A percentile compares a stretch with the other conserved stretches of the same genome.
Evolutionary conservation across 202 grass and related monocot species (phyloP).

Genomic region (Panicum virgatum): DNA sequence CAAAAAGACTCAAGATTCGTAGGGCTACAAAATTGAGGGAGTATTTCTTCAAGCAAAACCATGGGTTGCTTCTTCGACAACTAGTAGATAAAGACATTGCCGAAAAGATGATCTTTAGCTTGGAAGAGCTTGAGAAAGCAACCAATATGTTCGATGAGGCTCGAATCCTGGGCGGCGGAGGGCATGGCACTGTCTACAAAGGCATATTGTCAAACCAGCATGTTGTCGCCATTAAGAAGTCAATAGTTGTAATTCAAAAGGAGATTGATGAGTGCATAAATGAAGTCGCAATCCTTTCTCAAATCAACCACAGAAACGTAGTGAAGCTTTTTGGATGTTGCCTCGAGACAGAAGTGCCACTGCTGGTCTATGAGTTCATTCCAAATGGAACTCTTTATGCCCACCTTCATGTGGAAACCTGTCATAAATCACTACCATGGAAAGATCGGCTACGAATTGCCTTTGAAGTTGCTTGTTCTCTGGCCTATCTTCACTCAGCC

Average conservation of each 20-base stretch:
- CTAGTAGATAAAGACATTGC: slow-evolving; percentile 48
- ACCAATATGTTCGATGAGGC: slow-evolving; percentile 55
- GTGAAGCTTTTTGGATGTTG: slow-evolving; percentile 73
- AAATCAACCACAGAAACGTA: slow-evolving; percentile 66
- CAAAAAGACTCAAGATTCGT: slow-evolving; percentile 17
- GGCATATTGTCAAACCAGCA: slow-evolving; percentile 61
- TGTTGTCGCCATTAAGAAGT: slow-evolving; percentile 64
- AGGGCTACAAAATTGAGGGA: slow-evolving; percentile 17
- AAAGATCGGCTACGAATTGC: slow-evolving; percentile 51
- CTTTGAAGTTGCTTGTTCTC: slow-evolving; percentile 41
- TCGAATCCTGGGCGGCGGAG: slow-evolving; percentile 53
- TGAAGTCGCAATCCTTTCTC: slow-evolving; percentile 66
- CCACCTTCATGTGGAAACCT: slow-evolving; percentile 26
- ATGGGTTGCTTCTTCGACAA: slow-evolving; percentile 45
- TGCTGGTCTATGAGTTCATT: slow-evolving; percentile 63
- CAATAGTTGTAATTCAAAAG: slow-evolving; percentile 39
- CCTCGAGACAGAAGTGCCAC: slow-evolving; percentile 56
- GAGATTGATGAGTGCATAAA: slow-evolving; percentile 66
- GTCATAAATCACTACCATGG: slow-evolving; percentile 24
- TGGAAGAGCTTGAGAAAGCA: slow-evolving; percentile 65
- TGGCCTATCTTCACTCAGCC: slow-evolving; percentile 47
- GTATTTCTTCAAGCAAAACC: slow-evolving; percentile 45
- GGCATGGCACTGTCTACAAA: slow-evolving; percentile 64
- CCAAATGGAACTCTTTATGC: slow-evolving; percentile 48
- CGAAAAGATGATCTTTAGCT: slow-evolving; percentile 64